Conservation (phyloP, 2,329 filamentous ascomycete species). For the Nemania sp. region DNA sequence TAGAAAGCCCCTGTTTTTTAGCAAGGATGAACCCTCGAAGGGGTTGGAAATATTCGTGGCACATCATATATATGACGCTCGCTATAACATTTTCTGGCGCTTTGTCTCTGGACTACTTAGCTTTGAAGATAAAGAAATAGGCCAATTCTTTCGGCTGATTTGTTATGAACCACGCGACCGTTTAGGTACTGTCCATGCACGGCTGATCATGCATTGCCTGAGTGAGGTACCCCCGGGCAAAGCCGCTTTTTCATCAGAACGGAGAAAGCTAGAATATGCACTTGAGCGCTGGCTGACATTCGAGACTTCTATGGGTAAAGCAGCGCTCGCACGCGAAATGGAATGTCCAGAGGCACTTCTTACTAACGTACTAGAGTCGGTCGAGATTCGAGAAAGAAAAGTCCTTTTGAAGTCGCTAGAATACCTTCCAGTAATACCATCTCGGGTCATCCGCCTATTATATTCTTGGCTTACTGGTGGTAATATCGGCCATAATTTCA, state of each 20-base stretch:
- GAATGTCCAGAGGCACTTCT: background rate
- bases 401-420: background rate
- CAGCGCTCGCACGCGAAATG: background rate
- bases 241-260: background rate
- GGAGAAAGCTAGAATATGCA: background rate
- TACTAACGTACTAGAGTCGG: background rate
- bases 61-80: conserved; percentile 4
- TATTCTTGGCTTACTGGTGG: background rate
- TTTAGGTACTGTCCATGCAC: background rate
- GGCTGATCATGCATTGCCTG: conserved; percentile 16
- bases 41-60: background rate
- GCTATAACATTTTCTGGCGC: conserved; percentile 11
- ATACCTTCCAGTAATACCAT: background rate
- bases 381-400: background rate
- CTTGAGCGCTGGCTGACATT: background rate
- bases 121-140: background rate
- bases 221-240: conserved; percentile 1
- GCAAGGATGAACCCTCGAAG: background rate
- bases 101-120: conserved; percentile 10
- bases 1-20: background rate
- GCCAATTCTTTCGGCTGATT: background rate
- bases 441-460: background rate
- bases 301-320: background rate
- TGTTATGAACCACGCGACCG: background rate
- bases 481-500: background rate